phyloP scores from a whole-genome alignment of 2,329 filamentous ascomycete species.

The Xenosphaeropsis pyriputrescens region DNA sequence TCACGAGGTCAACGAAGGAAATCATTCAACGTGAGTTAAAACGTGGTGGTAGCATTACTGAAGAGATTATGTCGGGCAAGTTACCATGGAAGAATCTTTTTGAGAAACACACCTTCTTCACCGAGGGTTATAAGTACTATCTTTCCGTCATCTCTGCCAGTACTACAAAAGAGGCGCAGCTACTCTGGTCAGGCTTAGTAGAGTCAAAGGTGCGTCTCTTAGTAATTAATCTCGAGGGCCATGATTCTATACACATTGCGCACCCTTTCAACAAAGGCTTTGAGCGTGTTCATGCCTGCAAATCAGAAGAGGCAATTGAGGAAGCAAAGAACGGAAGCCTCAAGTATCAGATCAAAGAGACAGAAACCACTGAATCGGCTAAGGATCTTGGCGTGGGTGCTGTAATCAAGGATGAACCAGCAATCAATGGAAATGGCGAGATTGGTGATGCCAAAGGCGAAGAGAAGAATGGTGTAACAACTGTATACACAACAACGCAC shows the following conservation, averaged over 20 bases:
- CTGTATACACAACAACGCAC: slow-evolving; percentile 77
- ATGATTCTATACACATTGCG: slow-evolving; percentile 66
- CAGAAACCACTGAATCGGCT: slow-evolving; percentile 18
- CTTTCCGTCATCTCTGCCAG: slow-evolving; percentile 76
- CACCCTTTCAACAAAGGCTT: slow-evolving; percentile 91
- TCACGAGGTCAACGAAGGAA: slow-evolving; percentile 71
- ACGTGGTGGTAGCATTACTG: slow-evolving; percentile 62
- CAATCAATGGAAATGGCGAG: slow-evolving; percentile 21
- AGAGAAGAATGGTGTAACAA: slow-evolving; percentile 12
- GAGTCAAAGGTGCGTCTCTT: slow-evolving; percentile 86
- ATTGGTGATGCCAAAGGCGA: slow-evolving; percentile 23
- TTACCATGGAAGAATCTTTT: slow-evolving; percentile 80
- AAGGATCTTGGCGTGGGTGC: slow-evolving; percentile 27
- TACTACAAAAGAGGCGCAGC: slow-evolving; percentile 69
- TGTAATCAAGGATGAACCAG: slow-evolving; percentile 21
- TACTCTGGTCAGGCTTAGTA: slow-evolving; percentile 80
- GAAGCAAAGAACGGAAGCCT: slow-evolving; percentile 46
- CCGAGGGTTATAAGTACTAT: slow-evolving; percentile 87
- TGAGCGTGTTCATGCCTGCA: slow-evolving; percentile 63
- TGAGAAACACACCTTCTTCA: slow-evolving; percentile 85
- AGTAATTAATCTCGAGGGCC: slow-evolving; percentile 69
- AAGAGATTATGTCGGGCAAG: slow-evolving; percentile 65
- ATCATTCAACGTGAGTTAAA: slow-evolving; percentile 75
- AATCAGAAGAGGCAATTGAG: slow-evolving; percentile 43
- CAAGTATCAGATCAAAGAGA: slow-evolving; percentile 33